These are phyloP conservation scores for Lepidium aucheri DNA, from an alignment of 345 rosid species.

Conservation along the genomic window DNA sequence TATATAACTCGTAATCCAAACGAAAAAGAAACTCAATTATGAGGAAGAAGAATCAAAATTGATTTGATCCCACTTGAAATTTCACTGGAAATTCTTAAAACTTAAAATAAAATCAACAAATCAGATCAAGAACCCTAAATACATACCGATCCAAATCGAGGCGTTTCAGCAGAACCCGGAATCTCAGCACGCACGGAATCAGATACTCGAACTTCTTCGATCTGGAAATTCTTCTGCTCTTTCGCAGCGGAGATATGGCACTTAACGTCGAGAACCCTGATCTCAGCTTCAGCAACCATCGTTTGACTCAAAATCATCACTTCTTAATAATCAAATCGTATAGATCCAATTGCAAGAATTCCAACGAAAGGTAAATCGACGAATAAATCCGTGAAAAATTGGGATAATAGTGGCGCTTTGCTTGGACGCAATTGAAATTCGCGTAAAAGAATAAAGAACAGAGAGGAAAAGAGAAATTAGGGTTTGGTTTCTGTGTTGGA, in stretches of 20 bases:
- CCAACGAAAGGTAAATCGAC: not conserved
- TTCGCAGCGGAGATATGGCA: conserved; percentile 18
- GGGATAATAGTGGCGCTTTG: conserved; percentile 1
- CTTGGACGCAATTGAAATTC: conserved; percentile 26
- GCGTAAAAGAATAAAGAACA: conserved; percentile 14
- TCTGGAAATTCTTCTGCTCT: conserved; percentile 21
- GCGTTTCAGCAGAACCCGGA: conserved; percentile 21
- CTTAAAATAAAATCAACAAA: too few relatives aligned
- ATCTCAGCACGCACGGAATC: conserved; percentile 13
- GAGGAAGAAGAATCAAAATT: not conserved
- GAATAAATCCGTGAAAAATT: not conserved
- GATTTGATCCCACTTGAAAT: not conserved
- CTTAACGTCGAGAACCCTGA: conserved; percentile 28
- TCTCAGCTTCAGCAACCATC: conserved; percentile 24
- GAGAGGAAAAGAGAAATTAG: not conserved
- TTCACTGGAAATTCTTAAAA: not conserved
- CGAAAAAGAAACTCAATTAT: not conserved
- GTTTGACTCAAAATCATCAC: conserved; percentile 29
- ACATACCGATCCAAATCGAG: conserved; percentile 27
- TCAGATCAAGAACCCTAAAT: conserved; percentile 5
- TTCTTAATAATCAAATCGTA: not conserved
- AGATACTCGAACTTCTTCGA: conserved; percentile 17
- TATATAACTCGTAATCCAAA: not conserved
- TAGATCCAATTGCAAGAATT: conserved; percentile 14
- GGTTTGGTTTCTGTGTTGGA: conserved; percentile 25